Base-by-base conservation (phyloP, 345 rosid species). In the Pugionium dolabratum region DNA sequence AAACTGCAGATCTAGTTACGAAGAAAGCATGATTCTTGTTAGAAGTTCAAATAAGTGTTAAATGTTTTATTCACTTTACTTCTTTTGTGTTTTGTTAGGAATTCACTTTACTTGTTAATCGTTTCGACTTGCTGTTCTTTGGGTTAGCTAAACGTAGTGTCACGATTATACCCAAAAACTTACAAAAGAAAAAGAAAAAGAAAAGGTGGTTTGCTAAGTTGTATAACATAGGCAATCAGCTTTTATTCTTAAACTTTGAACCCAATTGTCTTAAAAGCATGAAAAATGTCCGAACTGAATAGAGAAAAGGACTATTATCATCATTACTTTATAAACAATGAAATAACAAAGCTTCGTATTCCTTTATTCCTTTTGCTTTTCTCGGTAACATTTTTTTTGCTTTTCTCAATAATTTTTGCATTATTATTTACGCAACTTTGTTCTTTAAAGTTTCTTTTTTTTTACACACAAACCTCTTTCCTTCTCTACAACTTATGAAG, bases 231-330 rank as follows among this genome's bases (percentile, higher is more conserved):
- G 34, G 64, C 60, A 40, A 34, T 37, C 78, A 76, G 69, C 78
- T 79, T 49, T 69, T 40, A 48, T 68, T 29, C 54, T 65, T 43
- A 58, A 72, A 43, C 61, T 65, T 36, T 72, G 76, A 72, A 58
- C 75, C 76, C 71, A 72, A 50, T 71, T 51, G 6, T 58, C 76
- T 72, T 1, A 72, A 72, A 72, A 72, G 76, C 76, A 72, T 72
- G 76, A 56, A 72, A 72, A 58, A 72, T 72, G 76, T 72, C 62
- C 66, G 18, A 43, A 65, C 18, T 6, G 71, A 64, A 72, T 57
- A 49, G 57, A 4, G 26, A 10, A 57, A 56, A 71, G 64, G 27
- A 42, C 29, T 25, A 7, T 10, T 10, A 64, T 40, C 65, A 67
- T 71, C 70, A 71, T 71, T 42, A 64, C 65, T 36, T 7, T 40